Base-by-base conservation (phyloP, 1,284 basidiomycete species). In the Fomitopsis betulina region DNA sequence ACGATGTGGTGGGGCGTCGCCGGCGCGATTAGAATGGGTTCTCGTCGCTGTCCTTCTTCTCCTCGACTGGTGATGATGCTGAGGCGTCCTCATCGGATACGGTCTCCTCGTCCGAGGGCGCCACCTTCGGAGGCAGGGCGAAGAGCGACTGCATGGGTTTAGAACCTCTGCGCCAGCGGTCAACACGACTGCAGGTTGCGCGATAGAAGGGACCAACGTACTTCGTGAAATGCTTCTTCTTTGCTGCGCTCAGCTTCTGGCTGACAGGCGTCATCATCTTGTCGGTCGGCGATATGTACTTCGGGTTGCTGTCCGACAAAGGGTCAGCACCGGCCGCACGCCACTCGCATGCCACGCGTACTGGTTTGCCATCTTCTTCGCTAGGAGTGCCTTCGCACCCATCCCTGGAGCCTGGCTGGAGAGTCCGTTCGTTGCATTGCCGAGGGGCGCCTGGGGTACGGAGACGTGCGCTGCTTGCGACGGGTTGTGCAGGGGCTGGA, bases 181-280 rank as follows among this genome's bases (percentile, higher is more conserved):
- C 49, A 51, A 7, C n/a, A 47, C 45, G n/a, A 51, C 49, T 32
- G 25, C 30, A 35, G 32, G 21, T 32, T 27, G 49, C 32, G 49
- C 32, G 17, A 2, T 13, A 21, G 27, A 40, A 3, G 21, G 1
- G 27, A 1, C 23, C 27, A 35, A 60, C 90, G 53, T 64, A 96
- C 94, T 93, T 96, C 55, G 75, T 77, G 68, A 96, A 97, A 67
- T 93, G 92, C 73, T 94, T 94, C 81, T 95, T 94, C 81, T 88
- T 95, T 3, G 89, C 89, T 21, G 89, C 89, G 55, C 80, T 87
- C 56, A 97, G 83, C 74, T 96, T 97, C 75, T 93, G 88, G 5
- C 93, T 91, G 71, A 86, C 87, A 1, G 95, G 95, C 4, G 94
- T 96, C 80, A 96, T 86, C 73, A 97, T 79, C 68, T 91, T 92